Evolutionary conservation across 106 monocot genomes (phyloP).

Genomic region (Agapanthus africanus): DNA sequence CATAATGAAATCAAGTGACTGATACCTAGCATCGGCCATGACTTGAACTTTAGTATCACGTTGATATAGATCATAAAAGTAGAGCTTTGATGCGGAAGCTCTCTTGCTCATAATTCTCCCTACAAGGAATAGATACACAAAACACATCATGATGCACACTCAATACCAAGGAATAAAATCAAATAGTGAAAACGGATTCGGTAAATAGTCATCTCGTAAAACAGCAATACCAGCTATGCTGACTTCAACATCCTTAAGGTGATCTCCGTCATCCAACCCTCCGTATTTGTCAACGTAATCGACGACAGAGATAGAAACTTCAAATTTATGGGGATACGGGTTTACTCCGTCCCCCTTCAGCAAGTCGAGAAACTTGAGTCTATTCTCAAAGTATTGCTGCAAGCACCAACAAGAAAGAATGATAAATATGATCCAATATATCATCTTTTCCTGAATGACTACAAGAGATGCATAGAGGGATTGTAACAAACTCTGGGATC

Average conservation of each 20-base stretch:
- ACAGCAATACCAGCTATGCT: slow-evolving; percentile 28
- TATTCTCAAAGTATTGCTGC: slow-evolving; percentile 91
- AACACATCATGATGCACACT: background rate
- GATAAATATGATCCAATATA: background rate
- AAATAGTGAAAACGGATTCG: background rate
- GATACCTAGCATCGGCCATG: slow-evolving; percentile 89
- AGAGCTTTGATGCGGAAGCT: slow-evolving; percentile 72
- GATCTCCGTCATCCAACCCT: slow-evolving; percentile 54
- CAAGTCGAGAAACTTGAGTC: slow-evolving; percentile 47
- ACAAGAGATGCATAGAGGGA: too few relatives aligned
- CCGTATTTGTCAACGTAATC: slow-evolving; percentile 56
- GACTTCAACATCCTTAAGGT: slow-evolving; percentile 55
- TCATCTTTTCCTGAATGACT: background rate
- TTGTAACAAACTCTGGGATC: background rate
- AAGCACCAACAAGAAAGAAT: background rate
- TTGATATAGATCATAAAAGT: slow-evolving; percentile 78
- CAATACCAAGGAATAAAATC: background rate
- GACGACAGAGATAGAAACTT: slow-evolving; percentile 37
- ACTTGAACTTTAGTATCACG: slow-evolving; percentile 78
- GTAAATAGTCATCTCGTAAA: background rate
- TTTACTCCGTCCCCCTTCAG: slow-evolving; percentile 43
- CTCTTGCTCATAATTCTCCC: slow-evolving; percentile 89
- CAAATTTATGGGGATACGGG: slow-evolving; percentile 89
- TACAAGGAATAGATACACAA: slow-evolving; percentile 11
- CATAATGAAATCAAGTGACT: background rate